Percentiles rank a stretch among this genome's conserved stretches.
Evolutionary conservation across 2,329 filamentous ascomycete species (phyloP).

Genomic region (Aspergillus jensenii): DNA sequence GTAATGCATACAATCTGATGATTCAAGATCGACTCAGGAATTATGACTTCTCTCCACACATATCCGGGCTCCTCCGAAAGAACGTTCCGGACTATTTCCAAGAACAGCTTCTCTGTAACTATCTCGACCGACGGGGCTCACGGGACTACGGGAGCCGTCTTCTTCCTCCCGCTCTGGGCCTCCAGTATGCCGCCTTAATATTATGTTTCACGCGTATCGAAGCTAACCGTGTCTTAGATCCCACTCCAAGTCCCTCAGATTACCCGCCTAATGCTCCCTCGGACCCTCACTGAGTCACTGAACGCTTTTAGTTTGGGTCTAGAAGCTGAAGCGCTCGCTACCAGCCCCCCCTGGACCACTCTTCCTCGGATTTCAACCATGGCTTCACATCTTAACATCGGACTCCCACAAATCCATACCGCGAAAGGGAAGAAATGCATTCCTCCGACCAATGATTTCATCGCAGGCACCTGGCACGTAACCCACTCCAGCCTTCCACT

Average conservation of each 20-base stretch:
- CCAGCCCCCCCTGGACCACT: no score
- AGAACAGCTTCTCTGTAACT: background rate
- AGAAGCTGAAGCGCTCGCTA: background rate
- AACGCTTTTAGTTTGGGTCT: background rate
- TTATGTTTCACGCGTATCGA: background rate
- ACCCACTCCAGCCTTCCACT: conserved; percentile 13
- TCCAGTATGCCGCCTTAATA: no score
- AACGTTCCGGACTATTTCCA: background rate
- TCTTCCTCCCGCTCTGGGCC: no score
- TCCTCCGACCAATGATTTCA: conserved; percentile 7
- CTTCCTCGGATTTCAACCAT: background rate
- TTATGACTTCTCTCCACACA: conserved; percentile 8
- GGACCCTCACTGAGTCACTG: background rate
- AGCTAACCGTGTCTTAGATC: background rate
- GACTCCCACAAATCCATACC: conserved; percentile 5
- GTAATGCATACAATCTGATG: background rate
- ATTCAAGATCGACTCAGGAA: conserved; percentile 4
- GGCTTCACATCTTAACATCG: conserved; percentile 6
- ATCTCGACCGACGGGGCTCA: no score
- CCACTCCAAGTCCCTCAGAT: background rate
- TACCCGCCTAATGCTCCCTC: background rate
- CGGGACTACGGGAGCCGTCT: no score
- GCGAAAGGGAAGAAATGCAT: conserved; percentile 4
- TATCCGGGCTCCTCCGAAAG: conserved; percentile 11
- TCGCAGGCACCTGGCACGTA: conserved; percentile 11